phyloP scores from a whole-genome alignment of 345 rosid genomes.

The Gossypium raimondii region DNA sequence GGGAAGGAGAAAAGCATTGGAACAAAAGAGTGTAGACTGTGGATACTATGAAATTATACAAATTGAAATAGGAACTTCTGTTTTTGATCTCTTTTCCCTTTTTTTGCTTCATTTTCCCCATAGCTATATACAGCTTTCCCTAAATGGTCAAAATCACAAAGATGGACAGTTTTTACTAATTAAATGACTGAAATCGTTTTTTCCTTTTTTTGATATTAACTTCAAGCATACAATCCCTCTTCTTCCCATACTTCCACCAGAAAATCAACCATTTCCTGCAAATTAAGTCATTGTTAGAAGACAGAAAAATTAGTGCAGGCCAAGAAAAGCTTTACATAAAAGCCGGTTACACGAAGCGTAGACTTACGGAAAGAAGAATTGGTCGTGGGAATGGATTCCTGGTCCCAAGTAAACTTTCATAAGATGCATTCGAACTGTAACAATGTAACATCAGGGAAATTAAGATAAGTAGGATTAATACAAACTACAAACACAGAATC shows the following conservation, averaged over 20 bases:
- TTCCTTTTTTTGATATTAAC: background rate
- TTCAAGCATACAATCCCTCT: conserved; percentile 46
- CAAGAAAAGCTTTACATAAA: background rate
- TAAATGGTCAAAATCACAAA: background rate
- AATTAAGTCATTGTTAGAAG: background rate
- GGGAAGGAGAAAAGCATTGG: too few species aligned
- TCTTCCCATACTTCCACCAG: conserved; percentile 55
- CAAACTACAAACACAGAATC: background rate
- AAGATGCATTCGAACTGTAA: conserved; percentile 49
- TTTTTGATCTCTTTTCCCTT: background rate
- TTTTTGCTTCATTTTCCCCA: background rate
- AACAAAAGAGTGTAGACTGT: too few species aligned
- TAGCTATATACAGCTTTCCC: conserved; percentile 19
- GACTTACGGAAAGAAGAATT: conserved; percentile 58
- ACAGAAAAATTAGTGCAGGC: background rate
- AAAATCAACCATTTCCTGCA: conserved; percentile 58
- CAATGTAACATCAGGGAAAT: background rate
- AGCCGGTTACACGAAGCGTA: background rate
- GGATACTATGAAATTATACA: background rate
- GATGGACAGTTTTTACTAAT: background rate
- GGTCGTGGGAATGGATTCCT: conserved; percentile 43
- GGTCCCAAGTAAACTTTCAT: conserved; percentile 49
- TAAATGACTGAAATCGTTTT: background rate
- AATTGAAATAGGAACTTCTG: background rate
- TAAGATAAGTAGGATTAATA: background rate